Evolutionary conservation across 768 basidiomycete genomes (phyloP).

Genomic region (Crucibulum laeve): DNA sequence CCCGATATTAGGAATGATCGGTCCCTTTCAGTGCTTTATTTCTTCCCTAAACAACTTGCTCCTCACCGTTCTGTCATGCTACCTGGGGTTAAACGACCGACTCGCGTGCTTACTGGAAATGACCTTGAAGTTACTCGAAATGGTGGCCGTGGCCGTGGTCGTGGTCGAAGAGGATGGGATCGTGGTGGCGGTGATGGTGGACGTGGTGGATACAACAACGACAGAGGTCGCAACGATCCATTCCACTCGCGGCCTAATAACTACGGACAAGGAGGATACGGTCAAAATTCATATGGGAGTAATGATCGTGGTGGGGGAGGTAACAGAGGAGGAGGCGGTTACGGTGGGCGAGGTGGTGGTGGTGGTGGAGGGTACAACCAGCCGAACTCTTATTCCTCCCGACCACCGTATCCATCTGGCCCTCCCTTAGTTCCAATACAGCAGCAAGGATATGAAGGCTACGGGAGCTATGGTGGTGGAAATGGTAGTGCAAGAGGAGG

Average conservation of each 20-base stretch:
- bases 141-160: constrained; percentile 50
- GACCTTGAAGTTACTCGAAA: constrained; percentile 71
- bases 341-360: too few species aligned
- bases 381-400: constrained; percentile 27
- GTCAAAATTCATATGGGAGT: constrained; percentile 18
- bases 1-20: constrained; percentile 85
- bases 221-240: constrained; percentile 39
- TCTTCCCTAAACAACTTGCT: constrained; percentile 81
- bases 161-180: constrained; percentile 42
- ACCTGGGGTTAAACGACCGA: constrained; percentile 59
- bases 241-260: constrained; percentile 40
- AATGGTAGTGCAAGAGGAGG: constrained; percentile 14
- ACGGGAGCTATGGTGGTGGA: constrained; percentile 19
- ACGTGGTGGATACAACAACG: constrained; percentile 24
- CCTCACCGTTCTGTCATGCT: constrained; percentile 86
- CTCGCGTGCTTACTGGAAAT: constrained; percentile 54
- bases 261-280: constrained; percentile 19
- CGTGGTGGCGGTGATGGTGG: constrained; percentile 31
- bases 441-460: constrained; percentile 27
- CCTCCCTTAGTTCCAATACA: too few species aligned
- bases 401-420: constrained; percentile 22
- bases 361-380: too few species aligned
- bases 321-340: constrained; percentile 14
- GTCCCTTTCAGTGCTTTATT: constrained; percentile 82
- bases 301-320: constrained; percentile 25